A percentile compares a stretch with the other conserved stretches of the same genome.
phyloP scores from a whole-genome alignment of 495 filamentous ascomycete genomes.

The Aspergillus nanangensis region DNA sequence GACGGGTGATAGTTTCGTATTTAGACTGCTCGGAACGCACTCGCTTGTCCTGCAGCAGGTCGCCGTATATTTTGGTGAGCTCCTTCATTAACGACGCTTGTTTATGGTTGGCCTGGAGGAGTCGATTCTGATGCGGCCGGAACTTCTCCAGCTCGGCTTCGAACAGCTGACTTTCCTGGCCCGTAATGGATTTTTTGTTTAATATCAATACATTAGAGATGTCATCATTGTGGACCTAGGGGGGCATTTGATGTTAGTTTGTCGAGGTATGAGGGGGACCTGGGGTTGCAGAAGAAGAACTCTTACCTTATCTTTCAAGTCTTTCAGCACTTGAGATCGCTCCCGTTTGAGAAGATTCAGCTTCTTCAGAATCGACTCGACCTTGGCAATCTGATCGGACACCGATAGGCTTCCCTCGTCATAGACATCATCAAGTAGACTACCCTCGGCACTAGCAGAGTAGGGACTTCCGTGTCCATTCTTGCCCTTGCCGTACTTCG shows the following conservation, averaged over 20 bases:
- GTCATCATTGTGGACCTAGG: conserved; percentile 90
- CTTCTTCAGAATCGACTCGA: conserved; percentile 90
- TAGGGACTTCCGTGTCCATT: conserved; percentile 59
- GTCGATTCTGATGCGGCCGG: conserved; percentile 82
- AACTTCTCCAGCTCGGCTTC: conserved; percentile 95
- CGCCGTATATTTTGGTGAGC: conserved; percentile 80
- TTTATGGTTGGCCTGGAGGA: conserved; percentile 90
- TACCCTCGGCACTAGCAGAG: conserved; percentile 57
- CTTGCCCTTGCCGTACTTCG: conserved; percentile 56
- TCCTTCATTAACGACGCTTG: conserved; percentile 93
- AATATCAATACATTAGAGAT: conserved; percentile 95
- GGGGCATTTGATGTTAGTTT: conserved; percentile 4
- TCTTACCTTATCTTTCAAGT: conserved; percentile 91
- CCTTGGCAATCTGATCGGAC: conserved; percentile 79
- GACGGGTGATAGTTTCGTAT: conserved; percentile 82
- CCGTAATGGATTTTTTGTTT: conserved; percentile 88
- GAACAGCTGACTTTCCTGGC: conserved; percentile 83
- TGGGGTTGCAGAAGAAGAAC: too few species aligned
- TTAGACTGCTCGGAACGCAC: conserved; percentile 91
- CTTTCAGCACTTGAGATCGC: conserved; percentile 85
- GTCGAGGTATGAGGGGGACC: too few species aligned
- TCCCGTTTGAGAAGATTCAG: conserved; percentile 89
- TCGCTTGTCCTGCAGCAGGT: conserved; percentile 88
- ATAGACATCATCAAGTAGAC: conserved; percentile 86
- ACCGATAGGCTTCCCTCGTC: conserved; percentile 75